A percentile compares a stretch with the other conserved stretches of the same genome.
Evolutionary conservation across 306 rosid species (phyloP).

Genomic region (Citrullus amarus): DNA sequence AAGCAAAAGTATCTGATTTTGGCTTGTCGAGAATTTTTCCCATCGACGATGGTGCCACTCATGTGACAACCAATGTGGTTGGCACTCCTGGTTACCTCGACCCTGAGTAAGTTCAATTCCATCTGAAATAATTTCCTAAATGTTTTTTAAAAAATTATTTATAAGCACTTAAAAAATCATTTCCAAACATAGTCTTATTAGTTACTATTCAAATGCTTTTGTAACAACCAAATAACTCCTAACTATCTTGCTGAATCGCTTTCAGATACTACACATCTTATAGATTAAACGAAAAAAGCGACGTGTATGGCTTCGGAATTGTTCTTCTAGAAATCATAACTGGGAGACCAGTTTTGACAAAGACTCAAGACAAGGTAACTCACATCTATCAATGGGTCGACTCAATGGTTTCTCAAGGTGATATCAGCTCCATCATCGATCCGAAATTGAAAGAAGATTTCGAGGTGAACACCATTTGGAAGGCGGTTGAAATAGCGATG

Average conservation of each 20-base stretch:
- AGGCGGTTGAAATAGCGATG: constrained; percentile 14
- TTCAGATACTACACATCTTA: constrained; percentile 6
- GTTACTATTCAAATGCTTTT: background rate
- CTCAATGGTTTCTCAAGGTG: constrained; percentile 6
- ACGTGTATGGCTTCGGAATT: constrained; percentile 10
- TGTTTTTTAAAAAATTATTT: no score
- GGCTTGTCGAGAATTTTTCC: constrained; percentile 16
- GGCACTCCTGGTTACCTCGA: constrained; percentile 18
- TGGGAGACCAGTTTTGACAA: constrained; percentile 6
- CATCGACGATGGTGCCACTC: constrained; percentile 7
- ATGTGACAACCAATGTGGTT: constrained; percentile 14
- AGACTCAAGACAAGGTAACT: background rate
- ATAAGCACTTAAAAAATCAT: no score
- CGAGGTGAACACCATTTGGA: constrained; percentile 7
- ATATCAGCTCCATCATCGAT: constrained; percentile 7
- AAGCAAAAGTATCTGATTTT: constrained; percentile 12
- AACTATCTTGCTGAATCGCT: background rate
- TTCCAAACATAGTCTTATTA: no score
- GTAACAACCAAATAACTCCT: background rate
- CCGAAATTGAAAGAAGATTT: background rate
- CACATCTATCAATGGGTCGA: constrained; percentile 13
- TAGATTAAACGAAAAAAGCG: constrained; percentile 11
- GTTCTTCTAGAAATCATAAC: constrained; percentile 11
- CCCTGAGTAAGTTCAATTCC: constrained; percentile 7
- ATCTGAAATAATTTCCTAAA: no score